Conservation (phyloP, 805 yeast genomes). For the Schizosaccharomyces lindneri region DNA sequence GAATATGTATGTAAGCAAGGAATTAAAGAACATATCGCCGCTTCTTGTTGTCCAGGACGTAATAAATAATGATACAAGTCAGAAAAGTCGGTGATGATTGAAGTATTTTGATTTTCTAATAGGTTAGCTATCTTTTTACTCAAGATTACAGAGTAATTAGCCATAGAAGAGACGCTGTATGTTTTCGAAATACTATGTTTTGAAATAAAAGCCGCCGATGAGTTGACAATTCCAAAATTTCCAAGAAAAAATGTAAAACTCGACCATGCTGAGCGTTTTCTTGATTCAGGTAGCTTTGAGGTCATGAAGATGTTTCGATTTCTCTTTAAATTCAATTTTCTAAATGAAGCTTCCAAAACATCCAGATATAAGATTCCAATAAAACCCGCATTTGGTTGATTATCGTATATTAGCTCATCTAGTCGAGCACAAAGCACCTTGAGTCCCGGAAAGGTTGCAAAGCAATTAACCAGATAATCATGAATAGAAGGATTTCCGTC, state of each 20-base stretch:
- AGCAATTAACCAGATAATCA: not conserved
- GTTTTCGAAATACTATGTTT: not conserved
- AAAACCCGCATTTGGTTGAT: not conserved
- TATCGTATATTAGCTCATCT: not conserved
- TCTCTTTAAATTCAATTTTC: not conserved
- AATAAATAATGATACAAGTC: not conserved
- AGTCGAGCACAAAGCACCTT: not conserved
- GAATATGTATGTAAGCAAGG: not conserved
- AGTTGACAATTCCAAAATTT: not conserved
- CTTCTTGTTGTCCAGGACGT: not conserved
- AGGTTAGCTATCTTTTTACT: not conserved
- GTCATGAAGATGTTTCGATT: not conserved
- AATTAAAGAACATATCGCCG: not conserved
- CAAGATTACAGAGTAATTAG: not conserved
- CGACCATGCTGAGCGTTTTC: too few relatives aligned
- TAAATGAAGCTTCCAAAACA: not conserved
- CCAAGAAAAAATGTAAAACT: not conserved
- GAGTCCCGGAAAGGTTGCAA: not conserved
- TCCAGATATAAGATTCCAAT: not conserved
- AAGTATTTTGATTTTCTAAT: too few relatives aligned
- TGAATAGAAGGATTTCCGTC: not conserved
- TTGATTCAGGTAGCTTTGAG: not conserved
- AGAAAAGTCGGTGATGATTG: not conserved
- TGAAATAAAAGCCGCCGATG: not conserved
- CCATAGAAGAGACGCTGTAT: not conserved